A percentile compares a stretch with the other conserved stretches of the same genome.
These are phyloP conservation scores for Penicillium thymicola DNA, from an alignment of 2,329 filamentous ascomycete genomes.

Conservation along the genomic window DNA sequence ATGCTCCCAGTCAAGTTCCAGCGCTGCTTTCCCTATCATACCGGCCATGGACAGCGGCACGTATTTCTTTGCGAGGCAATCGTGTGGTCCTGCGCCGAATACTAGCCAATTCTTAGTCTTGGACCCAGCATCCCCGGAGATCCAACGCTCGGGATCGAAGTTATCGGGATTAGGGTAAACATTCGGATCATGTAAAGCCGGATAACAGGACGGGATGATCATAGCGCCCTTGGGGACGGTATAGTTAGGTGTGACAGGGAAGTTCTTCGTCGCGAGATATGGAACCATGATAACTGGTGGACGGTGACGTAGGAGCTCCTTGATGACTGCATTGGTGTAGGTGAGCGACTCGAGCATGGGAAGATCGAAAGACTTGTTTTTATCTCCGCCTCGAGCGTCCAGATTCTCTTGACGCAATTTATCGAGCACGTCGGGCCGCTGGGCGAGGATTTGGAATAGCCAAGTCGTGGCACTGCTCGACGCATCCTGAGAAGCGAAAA, in stretches of 20 bases:
- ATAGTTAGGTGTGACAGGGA: slow-evolving; percentile 49
- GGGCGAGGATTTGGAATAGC: slow-evolving; percentile 53
- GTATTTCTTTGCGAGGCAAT: slow-evolving; percentile 51
- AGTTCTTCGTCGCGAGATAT: slow-evolving; percentile 49
- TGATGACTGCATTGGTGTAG: slow-evolving; percentile 54
- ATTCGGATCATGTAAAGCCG: slow-evolving; percentile 50
- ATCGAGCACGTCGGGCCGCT: slow-evolving; percentile 49
- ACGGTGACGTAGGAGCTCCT: slow-evolving; percentile 52
- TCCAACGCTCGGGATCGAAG: slow-evolving; percentile 54
- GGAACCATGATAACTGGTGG: slow-evolving; percentile 56
- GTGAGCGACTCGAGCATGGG: slow-evolving; percentile 49
- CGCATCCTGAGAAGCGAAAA: slow-evolving; percentile 55
- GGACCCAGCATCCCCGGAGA: slow-evolving; percentile 49
- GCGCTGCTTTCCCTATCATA: slow-evolving; percentile 53
- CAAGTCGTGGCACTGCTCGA: slow-evolving; percentile 54
- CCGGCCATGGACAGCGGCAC: slow-evolving; percentile 51
- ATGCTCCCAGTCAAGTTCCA: slow-evolving; percentile 53
- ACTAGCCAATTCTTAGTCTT: slow-evolving; percentile 56
- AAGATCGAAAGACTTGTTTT: slow-evolving; percentile 41
- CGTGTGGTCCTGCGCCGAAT: slow-evolving; percentile 51
- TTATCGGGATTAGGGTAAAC: slow-evolving; percentile 48
- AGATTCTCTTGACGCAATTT: slow-evolving; percentile 50
- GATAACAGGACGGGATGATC: slow-evolving; percentile 52
- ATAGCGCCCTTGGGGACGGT: slow-evolving; percentile 51
- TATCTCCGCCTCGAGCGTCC: slow-evolving; percentile 43